Evolutionary conservation across 805 yeast species (phyloP), one percentile per base, ranked within the genome.

Genomic region (Lipomyces mesembrius): DNA sequence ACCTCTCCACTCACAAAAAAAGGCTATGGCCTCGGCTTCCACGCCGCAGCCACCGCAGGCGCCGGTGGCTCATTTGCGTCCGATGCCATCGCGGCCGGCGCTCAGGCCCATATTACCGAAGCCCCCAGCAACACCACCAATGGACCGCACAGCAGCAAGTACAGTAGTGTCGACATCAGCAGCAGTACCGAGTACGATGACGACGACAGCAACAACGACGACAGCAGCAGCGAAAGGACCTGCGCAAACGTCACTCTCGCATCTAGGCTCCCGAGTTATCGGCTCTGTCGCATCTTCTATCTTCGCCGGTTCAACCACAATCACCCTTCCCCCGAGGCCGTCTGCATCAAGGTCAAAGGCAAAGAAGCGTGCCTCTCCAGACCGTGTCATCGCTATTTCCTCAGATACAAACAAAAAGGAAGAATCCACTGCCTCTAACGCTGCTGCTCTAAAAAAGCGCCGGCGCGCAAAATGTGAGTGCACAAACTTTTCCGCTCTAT

Each of bases 211-310:
- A 12, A 14, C 64, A 5, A n/a, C 60, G 4, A 12, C 55, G 6
- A 20, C 55, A 7, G 9, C 54, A 20, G 8, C 60, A 14, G 29
- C 64, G 35, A 20, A 60, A n/a, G 46, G 56, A 22, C 22, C 49
- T 5, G 35, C 64, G 51, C n/a, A 34, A 27, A 27, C 60, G 25
- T 37, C 64, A 4, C 59, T 61, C 20, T 56, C 64, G 20, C 53
- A 51, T 11, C 49, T 68, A 34, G 60, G 63, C 52, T 59, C 69
- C 6, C 66, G 70, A 46, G 68, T 68, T 43, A 60, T 68, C 22
- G 70, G 70, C 65, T 66, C 70, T 27, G 71, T 68, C 62, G 71
- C 71, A 17, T 68, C 71, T 29, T 68, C 71, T 37, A 63, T 68
- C 49, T 63, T 68, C 43, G 59, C 71, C 29, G 71, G 71, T 57